A percentile compares a stretch with the other conserved stretches of the same genome.
Conservation (phyloP, 106 monocot genomes). For the Dioscorea dumetorum region DNA sequence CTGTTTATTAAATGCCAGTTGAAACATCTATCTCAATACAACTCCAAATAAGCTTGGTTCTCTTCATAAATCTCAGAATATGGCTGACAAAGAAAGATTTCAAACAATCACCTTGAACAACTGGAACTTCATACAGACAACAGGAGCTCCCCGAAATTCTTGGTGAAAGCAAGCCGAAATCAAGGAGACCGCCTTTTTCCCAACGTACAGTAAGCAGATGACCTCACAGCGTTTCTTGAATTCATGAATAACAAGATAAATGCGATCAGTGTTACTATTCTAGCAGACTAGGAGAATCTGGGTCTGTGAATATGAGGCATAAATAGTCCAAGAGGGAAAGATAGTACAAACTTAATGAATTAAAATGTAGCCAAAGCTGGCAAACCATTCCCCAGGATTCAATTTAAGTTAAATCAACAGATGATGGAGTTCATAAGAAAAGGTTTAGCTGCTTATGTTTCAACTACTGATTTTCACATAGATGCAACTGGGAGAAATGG, state of each 20-base stretch:
- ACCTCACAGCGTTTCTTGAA: conserved; percentile 65
- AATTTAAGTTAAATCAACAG: no score
- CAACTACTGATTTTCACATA: no score
- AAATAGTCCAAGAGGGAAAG: no score
- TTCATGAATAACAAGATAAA: conserved; percentile 59
- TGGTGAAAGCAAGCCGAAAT: conserved; percentile 40
- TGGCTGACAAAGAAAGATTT: conserved; percentile 48
- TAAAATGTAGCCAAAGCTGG: no score
- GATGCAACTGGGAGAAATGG: no score
- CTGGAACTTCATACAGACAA: conserved; percentile 67
- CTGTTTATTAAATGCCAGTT: conserved; percentile 6
- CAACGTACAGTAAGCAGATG: conserved; percentile 80
- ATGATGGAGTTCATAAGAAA: no score
- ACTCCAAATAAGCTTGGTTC: conserved; percentile 22
- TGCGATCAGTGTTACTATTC: no score
- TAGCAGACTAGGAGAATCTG: no score
- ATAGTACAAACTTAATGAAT: no score
- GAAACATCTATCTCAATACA: background rate
- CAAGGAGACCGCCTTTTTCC: conserved; percentile 66
- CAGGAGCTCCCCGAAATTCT: conserved; percentile 50
- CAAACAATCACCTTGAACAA: conserved; percentile 87
- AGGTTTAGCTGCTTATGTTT: no score
- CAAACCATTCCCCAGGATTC: no score
- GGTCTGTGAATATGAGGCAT: no score
- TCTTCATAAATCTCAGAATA: conserved; percentile 36